phyloP scores from a whole-genome alignment of 176 grass and related monocot genomes.

The Carex cristatella region DNA sequence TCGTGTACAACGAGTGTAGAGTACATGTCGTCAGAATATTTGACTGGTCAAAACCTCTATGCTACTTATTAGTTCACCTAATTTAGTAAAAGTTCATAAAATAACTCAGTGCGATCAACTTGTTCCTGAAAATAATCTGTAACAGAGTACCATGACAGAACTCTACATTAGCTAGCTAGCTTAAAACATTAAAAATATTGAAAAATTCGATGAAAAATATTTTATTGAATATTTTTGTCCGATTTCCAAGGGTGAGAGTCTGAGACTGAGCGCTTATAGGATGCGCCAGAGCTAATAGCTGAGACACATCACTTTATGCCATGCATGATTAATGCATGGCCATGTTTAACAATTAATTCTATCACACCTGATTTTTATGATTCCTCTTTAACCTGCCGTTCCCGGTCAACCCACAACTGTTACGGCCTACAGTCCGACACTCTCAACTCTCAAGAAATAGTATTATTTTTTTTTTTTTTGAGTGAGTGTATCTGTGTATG shows the following conservation, averaged over 20 bases:
- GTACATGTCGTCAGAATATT: neutral
- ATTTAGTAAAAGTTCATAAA: neutral
- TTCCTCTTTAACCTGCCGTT: conserved; percentile 14
- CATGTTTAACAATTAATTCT: conserved; percentile 15
- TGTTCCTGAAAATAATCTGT: conserved; percentile 1
- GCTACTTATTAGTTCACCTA: neutral
- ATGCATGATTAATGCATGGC: conserved; percentile 22
- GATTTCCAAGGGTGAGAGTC: neutral
- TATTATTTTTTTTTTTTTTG: neutral
- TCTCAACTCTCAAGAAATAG: too few relatives aligned
- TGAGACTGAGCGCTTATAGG: conserved; percentile 5
- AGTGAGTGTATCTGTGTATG: neutral
- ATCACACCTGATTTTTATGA: conserved; percentile 14
- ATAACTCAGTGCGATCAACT: neutral
- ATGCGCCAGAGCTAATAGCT: neutral
- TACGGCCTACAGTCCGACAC: conserved; percentile 12
- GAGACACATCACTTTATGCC: conserved; percentile 21
- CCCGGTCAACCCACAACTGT: conserved; percentile 33
- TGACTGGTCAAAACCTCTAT: neutral
- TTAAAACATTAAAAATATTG: neutral
- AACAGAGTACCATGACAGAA: neutral
- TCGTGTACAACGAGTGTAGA: neutral
- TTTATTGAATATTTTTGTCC: conserved; percentile 7
- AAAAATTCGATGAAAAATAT: neutral
- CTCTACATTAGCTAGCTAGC: too few relatives aligned